phyloP scores from a whole-genome alignment of 495 filamentous ascomycete genomes.

The Polyplosphaeria fusca region DNA sequence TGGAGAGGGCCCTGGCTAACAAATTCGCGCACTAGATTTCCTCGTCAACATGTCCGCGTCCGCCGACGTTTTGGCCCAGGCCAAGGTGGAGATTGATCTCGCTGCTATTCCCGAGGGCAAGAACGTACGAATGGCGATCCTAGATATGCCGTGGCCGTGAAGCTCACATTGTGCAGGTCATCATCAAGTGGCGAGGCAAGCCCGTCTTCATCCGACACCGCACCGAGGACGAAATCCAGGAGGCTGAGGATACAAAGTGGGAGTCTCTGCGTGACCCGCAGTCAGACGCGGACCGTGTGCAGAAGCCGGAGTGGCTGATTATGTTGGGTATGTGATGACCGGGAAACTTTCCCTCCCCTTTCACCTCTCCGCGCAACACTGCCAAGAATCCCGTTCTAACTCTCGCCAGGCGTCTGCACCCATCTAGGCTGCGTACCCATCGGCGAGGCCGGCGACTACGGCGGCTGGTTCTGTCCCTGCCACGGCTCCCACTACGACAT shows the following conservation, averaged over 20 bases:
- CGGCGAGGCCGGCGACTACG: conserved; percentile 95
- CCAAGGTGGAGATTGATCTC: conserved; percentile 98
- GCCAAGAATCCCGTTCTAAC: conserved; percentile 2
- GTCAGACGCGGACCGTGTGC: conserved; percentile 82
- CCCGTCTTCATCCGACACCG: conserved; percentile 99
- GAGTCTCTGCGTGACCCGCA: conserved; percentile 84
- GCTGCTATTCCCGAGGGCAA: conserved; percentile 93
- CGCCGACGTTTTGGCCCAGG: conserved; percentile 96
- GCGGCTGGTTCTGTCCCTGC: conserved; percentile 99
- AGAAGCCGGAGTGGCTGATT: conserved; percentile 98
- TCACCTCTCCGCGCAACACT: background rate
- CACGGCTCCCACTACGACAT: conserved; percentile 99
- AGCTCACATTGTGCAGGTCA: conserved; percentile 59
- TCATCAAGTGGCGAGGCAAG: conserved; percentile 99
- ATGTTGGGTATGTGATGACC: conserved; percentile 74
- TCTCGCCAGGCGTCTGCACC: conserved; percentile 80
- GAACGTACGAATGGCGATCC: conserved; percentile 66
- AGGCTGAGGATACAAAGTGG: conserved; percentile 58
- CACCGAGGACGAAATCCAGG: conserved; percentile 65
- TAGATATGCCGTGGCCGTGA: background rate
- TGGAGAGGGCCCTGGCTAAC: conserved; percentile 23
- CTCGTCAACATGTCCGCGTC: conserved; percentile 99
- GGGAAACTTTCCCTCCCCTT: background rate
- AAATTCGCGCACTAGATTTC: conserved; percentile 66
- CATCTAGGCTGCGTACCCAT: conserved; percentile 99